Evolutionary conservation across 768 basidiomycete species (phyloP).

Genomic region (Tulasnella calospora): DNA sequence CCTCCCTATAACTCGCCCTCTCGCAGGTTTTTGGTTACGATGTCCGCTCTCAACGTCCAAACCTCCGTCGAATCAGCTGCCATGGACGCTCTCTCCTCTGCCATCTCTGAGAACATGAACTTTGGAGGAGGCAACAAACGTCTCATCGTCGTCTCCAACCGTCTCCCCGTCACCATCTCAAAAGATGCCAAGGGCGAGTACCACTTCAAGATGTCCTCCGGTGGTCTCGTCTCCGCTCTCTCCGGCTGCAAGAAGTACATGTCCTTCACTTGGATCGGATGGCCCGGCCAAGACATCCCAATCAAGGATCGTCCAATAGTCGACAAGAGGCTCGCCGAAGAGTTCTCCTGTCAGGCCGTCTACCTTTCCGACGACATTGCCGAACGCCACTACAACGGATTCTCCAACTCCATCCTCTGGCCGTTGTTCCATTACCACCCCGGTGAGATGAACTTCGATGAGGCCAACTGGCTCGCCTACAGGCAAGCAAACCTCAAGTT

Average conservation of each 20-base stretch:
- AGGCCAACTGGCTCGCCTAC: constrained; percentile 97
- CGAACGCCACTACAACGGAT: constrained; percentile 97
- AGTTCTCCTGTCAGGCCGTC: constrained; percentile 96
- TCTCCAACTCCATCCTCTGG: constrained; percentile 99
- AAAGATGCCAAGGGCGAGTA: constrained; percentile 91
- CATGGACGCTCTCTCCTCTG: constrained; percentile 11
- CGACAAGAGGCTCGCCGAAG: constrained; percentile 86
- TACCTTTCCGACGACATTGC: constrained; percentile 97
- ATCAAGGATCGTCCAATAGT: constrained; percentile 84
- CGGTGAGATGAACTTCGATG: constrained; percentile 99
- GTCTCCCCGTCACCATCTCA: constrained; percentile 91
- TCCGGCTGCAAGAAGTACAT: constrained; percentile 98
- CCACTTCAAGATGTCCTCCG: constrained; percentile 98
- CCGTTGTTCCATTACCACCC: constrained; percentile 99
- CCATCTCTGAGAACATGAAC: constrained; percentile 17
- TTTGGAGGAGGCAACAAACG: constrained; percentile 53
- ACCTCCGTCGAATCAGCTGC: constrained; percentile 2
- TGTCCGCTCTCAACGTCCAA: constrained; percentile 5
- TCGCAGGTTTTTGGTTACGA: background rate
- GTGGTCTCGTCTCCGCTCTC: constrained; percentile 94
- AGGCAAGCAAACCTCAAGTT: constrained; percentile 94
- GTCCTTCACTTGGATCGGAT: constrained; percentile 96
- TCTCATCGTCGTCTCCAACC: constrained; percentile 93
- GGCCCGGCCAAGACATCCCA: constrained; percentile 93
- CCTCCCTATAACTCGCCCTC: constrained; percentile 12